Conservation (phyloP, 2,329 filamentous ascomycete species). For the Claviceps spartinae region DNA sequence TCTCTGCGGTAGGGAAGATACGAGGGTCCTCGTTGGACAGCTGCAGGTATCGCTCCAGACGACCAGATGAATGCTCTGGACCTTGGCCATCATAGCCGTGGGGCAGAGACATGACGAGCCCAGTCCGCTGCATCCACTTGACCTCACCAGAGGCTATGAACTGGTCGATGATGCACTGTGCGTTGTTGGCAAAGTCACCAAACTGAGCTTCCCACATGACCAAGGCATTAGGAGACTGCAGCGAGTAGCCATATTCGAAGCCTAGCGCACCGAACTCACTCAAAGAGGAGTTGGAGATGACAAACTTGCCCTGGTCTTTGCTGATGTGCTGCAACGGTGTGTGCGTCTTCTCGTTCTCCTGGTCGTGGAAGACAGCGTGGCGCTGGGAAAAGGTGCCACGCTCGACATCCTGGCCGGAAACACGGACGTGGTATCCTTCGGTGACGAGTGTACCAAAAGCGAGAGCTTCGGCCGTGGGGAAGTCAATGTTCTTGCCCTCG, state of each 20-base stretch:
- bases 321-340: slow-evolving; percentile 82
- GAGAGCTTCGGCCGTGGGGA: slow-evolving; percentile 90
- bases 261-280: slow-evolving; percentile 63
- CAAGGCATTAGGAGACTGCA: slow-evolving; percentile 90
- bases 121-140: slow-evolving; percentile 97
- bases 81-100: slow-evolving; percentile 98
- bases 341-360: slow-evolving; percentile 85
- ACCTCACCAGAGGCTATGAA: slow-evolving; percentile 95
- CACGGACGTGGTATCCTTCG: slow-evolving; percentile 92
- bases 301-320: slow-evolving; percentile 87
- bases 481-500: slow-evolving; percentile 92
- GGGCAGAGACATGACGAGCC: slow-evolving; percentile 88
- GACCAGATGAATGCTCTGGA: slow-evolving; percentile 93
- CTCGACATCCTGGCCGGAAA: slow-evolving; percentile 97
- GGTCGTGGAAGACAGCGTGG: slow-evolving; percentile 93
- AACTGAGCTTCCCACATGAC: slow-evolving; percentile 99
- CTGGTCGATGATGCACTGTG: slow-evolving; percentile 97
- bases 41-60: slow-evolving; percentile 94
- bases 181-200: slow-evolving; percentile 98
- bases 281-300: slow-evolving; percentile 90
- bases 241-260: slow-evolving; percentile 96
- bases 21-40: slow-evolving; percentile 95
- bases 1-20: slow-evolving; percentile 75
- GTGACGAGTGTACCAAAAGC: slow-evolving; percentile 84
- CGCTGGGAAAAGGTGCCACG: slow-evolving; percentile 98